A percentile compares a stretch with the other conserved stretches of the same genome.
Conservation (phyloP, 345 rosid species). For the Citrus reticulata region DNA sequence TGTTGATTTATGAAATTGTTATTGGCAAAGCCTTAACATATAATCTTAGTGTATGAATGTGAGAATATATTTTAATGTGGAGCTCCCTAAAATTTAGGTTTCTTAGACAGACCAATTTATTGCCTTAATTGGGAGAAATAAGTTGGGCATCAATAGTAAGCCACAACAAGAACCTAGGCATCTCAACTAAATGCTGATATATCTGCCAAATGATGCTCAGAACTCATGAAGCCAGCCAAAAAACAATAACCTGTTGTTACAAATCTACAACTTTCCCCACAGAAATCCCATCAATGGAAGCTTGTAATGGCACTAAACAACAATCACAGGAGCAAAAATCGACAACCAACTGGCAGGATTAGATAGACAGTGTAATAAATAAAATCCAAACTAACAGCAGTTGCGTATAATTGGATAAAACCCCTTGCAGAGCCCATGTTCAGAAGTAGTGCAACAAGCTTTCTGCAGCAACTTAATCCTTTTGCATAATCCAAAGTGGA, state of each 20-base stretch:
- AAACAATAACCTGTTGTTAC: background rate
- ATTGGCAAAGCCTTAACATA: background rate
- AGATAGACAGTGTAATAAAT: background rate
- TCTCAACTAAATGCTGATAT: background rate
- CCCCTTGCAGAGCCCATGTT: background rate
- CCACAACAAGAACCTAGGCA: background rate
- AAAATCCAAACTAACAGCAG: background rate
- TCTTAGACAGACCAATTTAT: too few relatives aligned
- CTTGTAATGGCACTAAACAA: background rate
- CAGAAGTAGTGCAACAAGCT: background rate
- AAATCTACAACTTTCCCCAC: background rate
- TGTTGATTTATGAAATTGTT: background rate
- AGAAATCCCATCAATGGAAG: background rate
- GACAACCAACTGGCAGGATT: background rate
- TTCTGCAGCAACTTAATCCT: background rate
- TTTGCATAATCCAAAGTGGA: background rate
- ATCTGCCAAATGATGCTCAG: background rate
- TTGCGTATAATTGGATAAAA: background rate
- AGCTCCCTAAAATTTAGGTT: too few relatives aligned
- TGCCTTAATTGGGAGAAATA: background rate
- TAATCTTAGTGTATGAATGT: background rate
- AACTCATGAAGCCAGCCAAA: background rate
- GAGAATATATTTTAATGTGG: too few relatives aligned
- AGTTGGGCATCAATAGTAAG: background rate
- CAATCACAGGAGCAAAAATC: background rate